Percentiles rank a stretch among this genome's conserved stretches.
Conservation (phyloP, 441 rosid genomes). For the Geranium incanum region DNA sequence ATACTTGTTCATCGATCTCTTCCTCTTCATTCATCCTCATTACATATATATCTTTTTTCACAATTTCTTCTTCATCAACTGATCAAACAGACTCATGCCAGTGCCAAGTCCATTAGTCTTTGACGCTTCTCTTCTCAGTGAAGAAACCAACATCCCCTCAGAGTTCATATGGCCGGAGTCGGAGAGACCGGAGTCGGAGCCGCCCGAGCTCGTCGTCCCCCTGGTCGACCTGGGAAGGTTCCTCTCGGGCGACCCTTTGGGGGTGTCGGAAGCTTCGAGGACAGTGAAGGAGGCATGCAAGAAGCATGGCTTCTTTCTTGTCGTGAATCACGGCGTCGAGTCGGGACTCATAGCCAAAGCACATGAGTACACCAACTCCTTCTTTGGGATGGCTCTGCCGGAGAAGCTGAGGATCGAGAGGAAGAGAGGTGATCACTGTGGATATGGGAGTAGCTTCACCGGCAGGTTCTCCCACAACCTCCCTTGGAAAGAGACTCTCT, state of each 20-base stretch:
- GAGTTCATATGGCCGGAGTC: slow-evolving; percentile 15
- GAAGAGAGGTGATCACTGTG: slow-evolving; percentile 7
- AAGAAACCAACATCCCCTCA: slow-evolving; percentile 8
- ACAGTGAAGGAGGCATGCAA: slow-evolving; percentile 14
- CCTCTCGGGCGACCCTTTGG: slow-evolving; percentile 13
- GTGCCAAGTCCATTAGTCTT: not conserved
- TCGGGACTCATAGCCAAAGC: slow-evolving; percentile 5
- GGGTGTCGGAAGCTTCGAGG: slow-evolving; percentile 8
- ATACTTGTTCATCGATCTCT: no score
- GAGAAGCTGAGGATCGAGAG: slow-evolving; percentile 19
- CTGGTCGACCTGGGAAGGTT: slow-evolving; percentile 12
- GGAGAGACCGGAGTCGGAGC: slow-evolving; percentile 7
- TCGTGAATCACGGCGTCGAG: slow-evolving; percentile 20
- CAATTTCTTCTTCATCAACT: no score
- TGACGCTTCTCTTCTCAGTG: slow-evolving; percentile 8
- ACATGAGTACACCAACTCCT: not conserved
- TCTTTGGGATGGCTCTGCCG: slow-evolving; percentile 12
- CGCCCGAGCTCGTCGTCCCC: slow-evolving; percentile 13
- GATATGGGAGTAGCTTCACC: slow-evolving; percentile 18
- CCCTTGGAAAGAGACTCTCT: slow-evolving; percentile 21
- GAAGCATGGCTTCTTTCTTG: slow-evolving; percentile 22
- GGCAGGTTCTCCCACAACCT: slow-evolving; percentile 8
- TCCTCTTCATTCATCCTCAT: no score
- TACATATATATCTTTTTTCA: no score
- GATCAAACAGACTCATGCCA: not conserved